Evolutionary conservation across 164 flowering plant genomes (phyloP), one percentile per base, ranked within the genome.

Genomic region (Kalanchoe fedtschenkoi): DNA sequence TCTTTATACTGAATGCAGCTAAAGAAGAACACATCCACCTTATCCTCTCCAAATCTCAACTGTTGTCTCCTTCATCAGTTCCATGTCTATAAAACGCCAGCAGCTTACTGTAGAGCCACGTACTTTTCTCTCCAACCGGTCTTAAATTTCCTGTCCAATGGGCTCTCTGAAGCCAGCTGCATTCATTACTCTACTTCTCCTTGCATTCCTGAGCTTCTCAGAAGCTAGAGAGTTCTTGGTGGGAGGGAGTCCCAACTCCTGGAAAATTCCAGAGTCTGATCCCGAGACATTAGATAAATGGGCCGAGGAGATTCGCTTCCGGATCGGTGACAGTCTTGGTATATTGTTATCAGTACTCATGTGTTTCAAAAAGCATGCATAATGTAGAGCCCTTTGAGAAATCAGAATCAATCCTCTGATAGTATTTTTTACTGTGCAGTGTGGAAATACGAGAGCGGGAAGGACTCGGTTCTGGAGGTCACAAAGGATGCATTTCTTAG

Each of bases 381-480:
- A 39, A 39, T 39, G 8, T 8, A 15, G 15, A 15, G 43, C 43
- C 8, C 43, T 39, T 39, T 39, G 8, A 15, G 43, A 8, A 15
- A 8, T 39, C 15, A 39, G 15, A 39, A 15, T 8, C 15, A 8
- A 8, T 8, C 15, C 15, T 39, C 43, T 15, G 10, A 39, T 39
- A 8, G 17, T 26, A 9, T 2, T 55, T 55, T 55, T 55, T 1
- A 13, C 46, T 2, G 9, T 10, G 42, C 65, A 74, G 77, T 74
- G 34, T 74, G 69, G 74, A 70, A 65, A 9, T 74, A 74, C 16
- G 72, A 74, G 7, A 33, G 44, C 8, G 46, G 35, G 13, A 64
- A 69, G n/a, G 78, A 75, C 58, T 75, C 78, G 26, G 78, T 75
- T 0, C 21, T 75, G 58, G 44, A 64, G 33, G 78, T 69, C 44